Base-by-base conservation (phyloP, 2,329 filamentous ascomycete genomes). In the Emergomyces africanus region DNA sequence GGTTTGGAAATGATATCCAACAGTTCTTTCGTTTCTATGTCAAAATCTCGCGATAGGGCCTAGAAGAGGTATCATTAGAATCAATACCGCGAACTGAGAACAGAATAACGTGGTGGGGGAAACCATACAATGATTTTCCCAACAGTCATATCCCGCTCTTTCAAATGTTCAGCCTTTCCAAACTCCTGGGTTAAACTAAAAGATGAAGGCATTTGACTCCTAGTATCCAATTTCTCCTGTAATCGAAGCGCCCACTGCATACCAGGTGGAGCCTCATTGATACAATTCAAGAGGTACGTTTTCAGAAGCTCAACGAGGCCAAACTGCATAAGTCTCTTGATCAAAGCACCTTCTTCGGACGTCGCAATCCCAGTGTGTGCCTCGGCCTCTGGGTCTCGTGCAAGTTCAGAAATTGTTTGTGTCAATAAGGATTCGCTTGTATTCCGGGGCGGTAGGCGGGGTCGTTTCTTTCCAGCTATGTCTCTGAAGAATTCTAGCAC, bases 281-380 rank as follows among this genome's bases (percentile, higher is more conserved):
- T 69, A 42, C 73, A 68, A 53, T 68, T 71, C 61, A 81, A 68
- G 54, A 84, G 69, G 60, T 84, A 86, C 28, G 83, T 81, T 64
- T 86, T 84, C 8, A 84, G 68, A 12, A 84, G 68, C 63, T 85
- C 83, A 1, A 84, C 79, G 14, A 84, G 68, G 60, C 84, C 84
- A 20, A 83, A 83, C 62, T 85, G 82, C n/a, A 84, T 66, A 2
- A 86, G 75, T 55, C 78, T 78, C 44, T 73, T 56, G 56, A 80
- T 78, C 64, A 86, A 71, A 0, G 71, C 74, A 0, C 71, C 68
- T 64, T 86, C 83, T 49, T 78, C 76, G 12, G 69, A 67, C 8
- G 73, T 75, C 6, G 75, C 73, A 0, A 73, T 66, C 18, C 77
- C 76, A 14, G 67, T 69, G 10, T 71, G 67, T 9, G 68, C 67